Percentiles rank a stretch among this genome's conserved stretches.
These are phyloP conservation scores for Cyanidium caldarium DNA, from an alignment of 23 red algal genomes.

Conservation along the genomic window DNA sequence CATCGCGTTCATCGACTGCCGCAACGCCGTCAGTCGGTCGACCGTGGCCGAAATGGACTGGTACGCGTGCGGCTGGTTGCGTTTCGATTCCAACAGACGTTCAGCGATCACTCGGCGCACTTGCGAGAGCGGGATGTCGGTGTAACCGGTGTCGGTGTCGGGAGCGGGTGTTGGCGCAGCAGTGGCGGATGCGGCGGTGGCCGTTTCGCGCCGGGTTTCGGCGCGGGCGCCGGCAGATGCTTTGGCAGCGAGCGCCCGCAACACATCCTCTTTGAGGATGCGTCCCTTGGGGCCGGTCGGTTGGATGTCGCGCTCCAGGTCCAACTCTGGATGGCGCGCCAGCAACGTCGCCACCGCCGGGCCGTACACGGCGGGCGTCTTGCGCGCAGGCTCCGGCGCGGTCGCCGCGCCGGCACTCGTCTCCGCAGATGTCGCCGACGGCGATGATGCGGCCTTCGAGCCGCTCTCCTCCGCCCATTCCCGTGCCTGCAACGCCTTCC, in stretches of 20 bases:
- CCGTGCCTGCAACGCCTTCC: conserved; percentile 53
- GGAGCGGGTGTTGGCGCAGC: neutral
- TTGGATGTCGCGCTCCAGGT: neutral
- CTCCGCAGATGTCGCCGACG: neutral
- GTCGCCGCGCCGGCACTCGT: neutral
- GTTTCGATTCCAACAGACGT: conserved; percentile 77
- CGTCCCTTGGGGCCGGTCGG: conserved; percentile 7
- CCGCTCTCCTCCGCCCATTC: conserved; percentile 18
- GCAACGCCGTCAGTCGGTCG: conserved; percentile 52
- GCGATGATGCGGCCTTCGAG: neutral
- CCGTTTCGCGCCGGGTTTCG: neutral
- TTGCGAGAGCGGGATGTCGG: neutral
- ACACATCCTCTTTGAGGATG: conserved; percentile 12
- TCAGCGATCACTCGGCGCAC: conserved; percentile 31
- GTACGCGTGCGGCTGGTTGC: conserved; percentile 82
- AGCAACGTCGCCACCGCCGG: conserved; percentile 1
- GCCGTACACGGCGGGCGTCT: neutral
- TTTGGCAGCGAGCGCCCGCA: neutral
- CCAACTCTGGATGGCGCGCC: neutral
- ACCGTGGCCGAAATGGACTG: conserved; percentile 33
- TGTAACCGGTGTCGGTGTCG: neutral
- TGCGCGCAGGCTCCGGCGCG: neutral
- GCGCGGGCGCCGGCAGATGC: neutral
- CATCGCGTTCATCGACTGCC: conserved; percentile 34
- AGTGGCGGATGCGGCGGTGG: neutral